Base-by-base conservation (phyloP, 306 rosid species). In the Canavalia ensiformis region DNA sequence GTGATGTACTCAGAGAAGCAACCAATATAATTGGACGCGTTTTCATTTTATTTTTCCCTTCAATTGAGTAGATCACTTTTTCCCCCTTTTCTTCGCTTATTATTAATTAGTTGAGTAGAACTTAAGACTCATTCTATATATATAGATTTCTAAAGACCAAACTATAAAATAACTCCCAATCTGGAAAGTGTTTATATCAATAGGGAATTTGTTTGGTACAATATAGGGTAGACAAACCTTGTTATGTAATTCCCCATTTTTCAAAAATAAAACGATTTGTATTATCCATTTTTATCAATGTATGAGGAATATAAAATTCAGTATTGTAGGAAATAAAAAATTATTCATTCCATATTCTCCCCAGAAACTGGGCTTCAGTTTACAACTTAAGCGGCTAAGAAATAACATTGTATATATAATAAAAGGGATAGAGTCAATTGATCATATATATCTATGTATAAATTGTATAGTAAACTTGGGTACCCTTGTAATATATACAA, bases 1-100 rank as follows among this genome's bases (percentile, higher is more conserved):
- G 13, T 76, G 66, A 84, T 87, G 82, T 81, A 78, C 87, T 77
- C 66, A 83, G 4, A 29, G 39, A 80, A 87, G 85, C 80, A 75
- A 76, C 79, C 81, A 60, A 37, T 8, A 78, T 55, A 59, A 82
- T 81, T 84, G 76, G 87, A 47, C 55, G 37, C 56, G 2, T 73
- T 87, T 77, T 46, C 44, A 42, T 76, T 84, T 77, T 58, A 62
- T 31, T 67, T 82, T 79, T 12, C 0, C 74, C 31, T 72, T 60
- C 63, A 72, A 39, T 76, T 87, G 55, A 51, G 56, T 70, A 68
- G 55, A 56, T 25, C 0, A 10, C 13, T 52, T 8, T 25, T 39
- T 72, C 41, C 68, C 52, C 13, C 54, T 57, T 69, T 72, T 72
- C 41, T 31, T 13, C 55, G 9, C 63, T 54, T 64, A 69, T 63